Evolutionary conservation across 768 basidiomycete genomes (phyloP), one percentile per base, ranked within the genome.

Genomic region (Macrocybe gigantea): DNA sequence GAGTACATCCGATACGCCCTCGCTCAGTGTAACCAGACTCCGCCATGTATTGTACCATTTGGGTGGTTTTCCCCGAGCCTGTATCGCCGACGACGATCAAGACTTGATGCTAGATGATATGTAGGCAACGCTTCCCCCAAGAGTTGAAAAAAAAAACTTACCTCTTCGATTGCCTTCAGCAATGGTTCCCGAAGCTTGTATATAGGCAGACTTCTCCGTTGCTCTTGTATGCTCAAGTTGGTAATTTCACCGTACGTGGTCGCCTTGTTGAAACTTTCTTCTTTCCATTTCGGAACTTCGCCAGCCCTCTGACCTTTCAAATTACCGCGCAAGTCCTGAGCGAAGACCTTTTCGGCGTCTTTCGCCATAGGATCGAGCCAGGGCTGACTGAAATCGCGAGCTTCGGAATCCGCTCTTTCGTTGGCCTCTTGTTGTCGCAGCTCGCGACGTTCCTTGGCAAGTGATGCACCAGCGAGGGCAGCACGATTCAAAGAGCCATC

Each of bases 331-430:
- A 95, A 64, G 65, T 99, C 96, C 57, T 95, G 91, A 2, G 96
- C 96, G 60, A 99, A 99, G 41, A 91, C 69, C 56, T 80, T 85
- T 38, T 98, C 96, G 0, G 77, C 61, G 3, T 87, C 84, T 56
- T 85, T 85, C 9, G 94, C 87, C 93, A 98, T 96, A 12, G 96
- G 96, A 65, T 99, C 96, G 14, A 97, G 72, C 96, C 96, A 99
- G 4, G 96, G 94, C 39, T 91, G 87, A 57, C 79, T 93, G 65
- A 99, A 90, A 70, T 99, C 94, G 22, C 92, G 81, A 45, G 92
- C 83, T 64, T 98, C 87, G 0, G 93, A 89, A 62, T 98, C 96
- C 0, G 90, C 95, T 55, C 87, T 74, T 52, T 98, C 96, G 59
- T 96, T 95, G 10, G 77, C 87, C 61, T 98, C 94, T 63, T 98